Evolutionary conservation across 371 early-diverging fungal genomes (phyloP), one percentile per base, ranked within the genome.

Genomic region (Mucor saturninus): DNA sequence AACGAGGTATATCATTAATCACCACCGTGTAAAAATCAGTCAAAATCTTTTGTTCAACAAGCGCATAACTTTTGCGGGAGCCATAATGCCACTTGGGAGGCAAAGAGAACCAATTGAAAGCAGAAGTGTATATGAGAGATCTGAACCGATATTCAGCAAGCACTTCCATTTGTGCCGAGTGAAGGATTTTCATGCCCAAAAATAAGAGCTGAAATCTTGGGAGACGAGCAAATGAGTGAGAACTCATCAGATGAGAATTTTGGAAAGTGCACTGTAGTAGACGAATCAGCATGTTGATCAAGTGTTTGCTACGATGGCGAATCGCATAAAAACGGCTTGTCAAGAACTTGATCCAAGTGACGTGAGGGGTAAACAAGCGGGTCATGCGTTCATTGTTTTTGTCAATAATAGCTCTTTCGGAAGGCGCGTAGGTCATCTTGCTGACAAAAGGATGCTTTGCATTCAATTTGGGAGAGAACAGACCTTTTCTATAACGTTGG

Each of bases 351-450:
- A 94, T 89, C 92, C 96, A 92, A 29, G 85, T 88, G 10, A 79
- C 57, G 67, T 98, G 98, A 13, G 94, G 94, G 0, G 83, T 71
- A 63, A 92, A 84, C 7, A 89, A 65, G n/a, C 83, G 79, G 11
- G 83, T 81, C 11, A 89, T 89, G 14, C 80, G 71, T 49, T 83
- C 78, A 50, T 86, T 81, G 15, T 76, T 89, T 15, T 80, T 82
- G 28, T 89, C 83, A 35, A 89, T 83, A 1, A 86, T 81, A 11
- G 89, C 82, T 68, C 91, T 92, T 62, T 91, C 90, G 2, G 97
- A 91, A 1, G 97, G 95, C 3, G 91, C 86, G 71, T 98, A 96
- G 13, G 92, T 90, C 94, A 98, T 95, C 61, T 88, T 90, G 59
- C 84, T 84, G 9, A 87, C 86, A 77, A 98, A 97, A 3, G 97